Conservation (phyloP, 2,329 filamentous ascomycete genomes). For the Epichloe bromicola region DNA sequence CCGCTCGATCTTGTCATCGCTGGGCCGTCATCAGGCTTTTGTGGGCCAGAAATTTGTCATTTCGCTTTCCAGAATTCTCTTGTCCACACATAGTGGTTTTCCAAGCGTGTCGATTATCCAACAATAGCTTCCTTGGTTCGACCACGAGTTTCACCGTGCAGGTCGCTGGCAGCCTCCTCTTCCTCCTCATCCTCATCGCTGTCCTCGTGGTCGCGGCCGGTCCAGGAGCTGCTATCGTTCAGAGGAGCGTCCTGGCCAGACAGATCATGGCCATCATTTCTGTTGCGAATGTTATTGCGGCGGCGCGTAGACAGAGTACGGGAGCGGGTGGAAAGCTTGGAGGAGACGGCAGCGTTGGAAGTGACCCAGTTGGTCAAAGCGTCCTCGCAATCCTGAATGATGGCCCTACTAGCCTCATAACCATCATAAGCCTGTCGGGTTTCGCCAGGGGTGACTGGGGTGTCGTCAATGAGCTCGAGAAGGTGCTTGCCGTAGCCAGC, state of each 20-base stretch:
- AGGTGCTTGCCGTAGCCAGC: conserved; percentile 96
- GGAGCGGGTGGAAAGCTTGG: conserved; percentile 76
- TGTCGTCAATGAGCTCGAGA: conserved; percentile 93
- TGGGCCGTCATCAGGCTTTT: not conserved
- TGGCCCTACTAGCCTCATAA: conserved; percentile 95
- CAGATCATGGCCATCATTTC: conserved; percentile 64
- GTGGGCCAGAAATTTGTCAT: not conserved
- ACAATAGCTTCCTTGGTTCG: conserved; percentile 39
- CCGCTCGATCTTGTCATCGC: not conserved
- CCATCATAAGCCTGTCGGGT: conserved; percentile 92
- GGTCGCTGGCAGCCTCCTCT: conserved; percentile 39
- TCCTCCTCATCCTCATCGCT: conserved; percentile 52
- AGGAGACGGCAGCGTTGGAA: conserved; percentile 75
- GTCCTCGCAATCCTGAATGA: conserved; percentile 98
- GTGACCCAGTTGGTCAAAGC: conserved; percentile 94
- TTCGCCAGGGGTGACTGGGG: conserved; percentile 91
- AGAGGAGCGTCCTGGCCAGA: conserved; percentile 69
- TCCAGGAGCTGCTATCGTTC: conserved; percentile 74
- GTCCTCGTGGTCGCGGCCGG: conserved; percentile 54
- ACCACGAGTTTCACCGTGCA: conserved; percentile 45
- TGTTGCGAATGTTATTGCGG: conserved; percentile 54
- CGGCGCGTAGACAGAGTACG: conserved; percentile 80
- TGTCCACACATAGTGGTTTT: not conserved
- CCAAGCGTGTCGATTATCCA: conserved; percentile 20
- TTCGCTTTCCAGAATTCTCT: not conserved